Conservation (phyloP, 148 eudicot genomes). For the Polygonum maritimum region DNA sequence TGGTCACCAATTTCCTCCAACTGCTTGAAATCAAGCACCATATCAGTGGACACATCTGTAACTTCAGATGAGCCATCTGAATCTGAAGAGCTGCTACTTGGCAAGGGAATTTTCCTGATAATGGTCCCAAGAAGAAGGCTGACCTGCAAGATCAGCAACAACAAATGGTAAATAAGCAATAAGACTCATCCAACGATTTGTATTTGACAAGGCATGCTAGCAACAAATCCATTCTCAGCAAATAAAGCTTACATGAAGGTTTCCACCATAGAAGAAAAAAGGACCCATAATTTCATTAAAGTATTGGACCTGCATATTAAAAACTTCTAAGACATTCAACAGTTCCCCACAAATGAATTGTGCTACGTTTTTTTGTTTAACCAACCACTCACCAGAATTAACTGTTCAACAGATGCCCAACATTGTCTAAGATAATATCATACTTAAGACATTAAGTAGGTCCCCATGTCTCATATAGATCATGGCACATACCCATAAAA, state of each 20-base stretch:
- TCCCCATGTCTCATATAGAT: neutral
- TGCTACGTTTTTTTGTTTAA: neutral
- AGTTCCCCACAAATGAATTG: neutral
- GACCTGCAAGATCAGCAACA: constrained; percentile 39
- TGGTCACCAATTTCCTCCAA: constrained; percentile 86
- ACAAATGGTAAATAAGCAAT: neutral
- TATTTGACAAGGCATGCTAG: neutral
- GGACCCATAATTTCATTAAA: neutral
- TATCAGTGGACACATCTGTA: constrained; percentile 28
- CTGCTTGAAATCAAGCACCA: constrained; percentile 72
- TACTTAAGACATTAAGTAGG: neutral
- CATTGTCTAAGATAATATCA: neutral
- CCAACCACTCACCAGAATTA: neutral
- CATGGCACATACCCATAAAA: neutral
- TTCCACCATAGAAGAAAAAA: neutral
- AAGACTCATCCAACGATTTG: neutral
- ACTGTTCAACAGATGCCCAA: neutral
- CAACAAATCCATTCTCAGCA: neutral
- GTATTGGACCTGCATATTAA: neutral
- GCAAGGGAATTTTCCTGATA: constrained; percentile 86
- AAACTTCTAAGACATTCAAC: neutral
- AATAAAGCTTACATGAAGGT: neutral
- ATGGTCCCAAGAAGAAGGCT: constrained; percentile 98
- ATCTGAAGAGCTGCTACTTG: constrained; percentile 38
- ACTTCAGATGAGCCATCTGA: constrained; percentile 20